These are phyloP conservation scores for Mycothermus thermophilus DNA, from an alignment of 495 filamentous ascomycete genomes.

Conservation along the genomic window DNA sequence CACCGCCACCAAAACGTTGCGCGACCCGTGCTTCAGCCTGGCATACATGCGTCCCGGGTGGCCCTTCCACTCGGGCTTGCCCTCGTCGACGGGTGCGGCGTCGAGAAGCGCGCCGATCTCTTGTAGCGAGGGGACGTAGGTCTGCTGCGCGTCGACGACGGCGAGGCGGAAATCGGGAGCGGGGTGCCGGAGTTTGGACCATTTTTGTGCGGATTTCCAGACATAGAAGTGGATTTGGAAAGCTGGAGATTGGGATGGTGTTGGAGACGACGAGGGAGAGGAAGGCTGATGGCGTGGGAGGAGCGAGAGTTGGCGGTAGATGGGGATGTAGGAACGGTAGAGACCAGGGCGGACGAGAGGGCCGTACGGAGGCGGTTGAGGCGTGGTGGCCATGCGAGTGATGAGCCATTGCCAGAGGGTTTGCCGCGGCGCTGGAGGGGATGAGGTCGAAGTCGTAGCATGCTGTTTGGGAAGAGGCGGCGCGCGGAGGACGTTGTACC, in stretches of 20 bases:
- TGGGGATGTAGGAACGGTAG: constrained; percentile 63
- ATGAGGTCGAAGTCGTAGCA: neutral
- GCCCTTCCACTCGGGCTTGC: constrained; percentile 35
- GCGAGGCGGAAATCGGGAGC: constrained; percentile 70
- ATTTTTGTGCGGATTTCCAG: constrained; percentile 54
- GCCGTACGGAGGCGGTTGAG: constrained; percentile 30
- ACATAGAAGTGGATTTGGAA: constrained; percentile 63
- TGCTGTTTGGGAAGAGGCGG: constrained; percentile 20
- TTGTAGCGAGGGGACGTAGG: constrained; percentile 52
- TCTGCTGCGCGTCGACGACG: constrained; percentile 61
- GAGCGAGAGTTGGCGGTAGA: constrained; percentile 64
- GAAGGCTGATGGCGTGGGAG: constrained; percentile 53
- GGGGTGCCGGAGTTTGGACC: constrained; percentile 61
- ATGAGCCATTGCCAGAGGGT: constrained; percentile 31
- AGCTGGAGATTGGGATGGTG: constrained; percentile 18
- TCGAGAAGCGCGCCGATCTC: constrained; percentile 59
- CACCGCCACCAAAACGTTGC: constrained; percentile 73
- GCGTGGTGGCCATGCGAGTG: constrained; percentile 17
- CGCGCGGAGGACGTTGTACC: constrained; percentile 66
- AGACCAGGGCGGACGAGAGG: constrained; percentile 63
- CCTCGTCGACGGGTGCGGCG: constrained; percentile 51
- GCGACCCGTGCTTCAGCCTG: constrained; percentile 69
- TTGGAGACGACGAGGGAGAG: constrained; percentile 11
- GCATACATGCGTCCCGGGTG: constrained; percentile 36
- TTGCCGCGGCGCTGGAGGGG: constrained; percentile 3